Base-by-base conservation (phyloP, 73 alveolate genomes). In the Paramecium caudatum region DNA sequence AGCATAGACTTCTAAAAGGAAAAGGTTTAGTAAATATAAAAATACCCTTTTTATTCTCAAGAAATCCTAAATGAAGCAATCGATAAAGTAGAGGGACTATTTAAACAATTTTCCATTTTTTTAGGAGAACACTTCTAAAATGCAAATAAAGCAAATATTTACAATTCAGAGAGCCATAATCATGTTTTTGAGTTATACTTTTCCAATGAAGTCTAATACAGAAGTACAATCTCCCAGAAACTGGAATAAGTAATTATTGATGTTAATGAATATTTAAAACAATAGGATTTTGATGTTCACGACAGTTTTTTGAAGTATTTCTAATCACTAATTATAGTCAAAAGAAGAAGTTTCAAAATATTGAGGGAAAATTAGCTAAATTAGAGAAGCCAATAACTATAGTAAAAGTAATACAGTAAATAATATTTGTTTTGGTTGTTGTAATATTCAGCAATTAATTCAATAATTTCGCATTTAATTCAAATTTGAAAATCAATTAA, bases 151-250 rank as follows among this genome's bases (percentile, higher is more conserved):
- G 80, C 30, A 27, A 13, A 55, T 27, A 27, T 55, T 55, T 55
- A 55, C 30, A 55, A 55, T 55, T 55, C 23, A 23, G 80, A 55
- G 30, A 55, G 30, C 30, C 80, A 55, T 25, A 55, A 55, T 21
- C 46, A 27, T 21, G 30, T 55, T 27, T 55, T 55, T 55, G 80
- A 55, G 23, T 21, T 55, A 43, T 55, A 27, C 30, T 43, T 27
- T 23, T 55, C 80, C 3, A 55, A 55, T 21, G 80, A 55, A 55
- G 30, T 27, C 30, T 21, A 55, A 55, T 55, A 55, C n/a, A 15
- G 7, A 10, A 27, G 46, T 10, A 55, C 23, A 27, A 10, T 21
- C 30, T 55, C 23, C 23, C 30, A 23, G 7, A 55, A 55, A 23
- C 80, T 55, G 10, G 23, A 55, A 27, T 37, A 55, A 6, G 23